Base-by-base conservation (phyloP, 305 asterid species). In the Coffea humblotiana region DNA sequence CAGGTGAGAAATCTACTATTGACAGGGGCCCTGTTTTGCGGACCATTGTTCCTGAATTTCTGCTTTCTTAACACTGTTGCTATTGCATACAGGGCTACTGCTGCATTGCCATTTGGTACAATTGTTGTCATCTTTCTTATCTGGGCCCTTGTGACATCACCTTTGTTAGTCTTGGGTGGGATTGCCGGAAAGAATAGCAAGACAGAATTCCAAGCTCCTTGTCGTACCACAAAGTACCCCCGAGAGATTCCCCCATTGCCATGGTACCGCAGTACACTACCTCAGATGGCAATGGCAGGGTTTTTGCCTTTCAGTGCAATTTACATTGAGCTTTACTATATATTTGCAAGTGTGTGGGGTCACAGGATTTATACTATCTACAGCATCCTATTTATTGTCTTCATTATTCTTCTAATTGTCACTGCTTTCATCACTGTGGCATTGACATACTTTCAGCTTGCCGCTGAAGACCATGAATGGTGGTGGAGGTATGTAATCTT, bases 221-320 rank as follows among this genome's bases (percentile, higher is more conserved):
- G 87, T 49, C 88, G 88, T 45, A 87, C 89, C 48, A 82, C 88
- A 45, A 87, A 87, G 63, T 87, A 87, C 63, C 89, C 89, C 64
- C 77, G 89, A 80, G 89, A 87, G 80, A 84, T 87, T 82, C 89
- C 89, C 8, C 86, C 86, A 32, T 76, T 82, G 51, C 89, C 89
- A 13, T 87, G 89, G 89, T 87, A 84, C 75, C 86, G 89, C 1
- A 81, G 85, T 54, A 68, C 89, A 8, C 71, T 87, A 25, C 89
- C 89, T 27, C 89, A 87, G 81, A 87, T 87, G 89, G 89, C 89
- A 76, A 87, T 84, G 89, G 89, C 89, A 40, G 89, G 89, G 3
- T 87, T 84, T 80, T 84, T 87, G 72, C 89, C 89, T 48, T 87
- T 84, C 80, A 87, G 89, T 75, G 89, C 89, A 74, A 87, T 87